These are phyloP conservation scores for Colletotrichum sp. DNA, from an alignment of 2,329 filamentous ascomycete species.

Conservation along the genomic window DNA sequence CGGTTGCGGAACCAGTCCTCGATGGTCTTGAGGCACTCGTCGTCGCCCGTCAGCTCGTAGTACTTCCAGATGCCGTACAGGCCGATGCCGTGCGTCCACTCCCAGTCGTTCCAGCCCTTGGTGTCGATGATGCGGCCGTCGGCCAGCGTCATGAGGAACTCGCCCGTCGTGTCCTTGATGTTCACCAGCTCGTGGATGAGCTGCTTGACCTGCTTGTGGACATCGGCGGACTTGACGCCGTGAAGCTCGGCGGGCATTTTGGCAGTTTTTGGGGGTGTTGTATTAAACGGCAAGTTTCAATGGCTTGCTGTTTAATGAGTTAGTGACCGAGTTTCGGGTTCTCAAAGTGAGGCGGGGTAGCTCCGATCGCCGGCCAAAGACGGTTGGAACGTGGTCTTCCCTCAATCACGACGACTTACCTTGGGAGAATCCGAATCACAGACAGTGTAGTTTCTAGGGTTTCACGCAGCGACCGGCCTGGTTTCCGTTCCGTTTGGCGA, in stretches of 20 bases:
- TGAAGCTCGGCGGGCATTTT: conserved; percentile 47
- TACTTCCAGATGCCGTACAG: conserved; percentile 86
- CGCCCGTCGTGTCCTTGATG: conserved; percentile 76
- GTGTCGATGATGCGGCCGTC: conserved; percentile 83
- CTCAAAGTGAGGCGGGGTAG: background rate
- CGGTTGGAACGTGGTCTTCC: background rate
- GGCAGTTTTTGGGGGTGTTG: background rate
- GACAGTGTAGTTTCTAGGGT: background rate
- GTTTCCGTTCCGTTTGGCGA: background rate
- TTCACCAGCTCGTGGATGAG: conserved; percentile 78
- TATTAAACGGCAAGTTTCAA: background rate
- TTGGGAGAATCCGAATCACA: background rate
- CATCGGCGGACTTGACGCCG: conserved; percentile 50
- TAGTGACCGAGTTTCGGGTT: background rate
- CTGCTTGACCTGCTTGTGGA: conserved; percentile 63
- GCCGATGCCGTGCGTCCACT: conserved; percentile 82
- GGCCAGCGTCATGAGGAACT: conserved; percentile 73
- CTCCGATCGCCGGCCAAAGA: background rate
- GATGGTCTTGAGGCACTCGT: conserved; percentile 67
- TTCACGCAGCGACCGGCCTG: background rate
- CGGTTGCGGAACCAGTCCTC: conserved; percentile 75
- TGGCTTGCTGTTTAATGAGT: background rate
- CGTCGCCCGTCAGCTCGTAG: conserved; percentile 72
- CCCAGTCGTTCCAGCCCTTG: conserved; percentile 85
- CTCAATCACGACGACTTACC: background rate